Conservation (phyloP, 1,284 basidiomycete species). For the Phylloboletellus chloephorus region DNA sequence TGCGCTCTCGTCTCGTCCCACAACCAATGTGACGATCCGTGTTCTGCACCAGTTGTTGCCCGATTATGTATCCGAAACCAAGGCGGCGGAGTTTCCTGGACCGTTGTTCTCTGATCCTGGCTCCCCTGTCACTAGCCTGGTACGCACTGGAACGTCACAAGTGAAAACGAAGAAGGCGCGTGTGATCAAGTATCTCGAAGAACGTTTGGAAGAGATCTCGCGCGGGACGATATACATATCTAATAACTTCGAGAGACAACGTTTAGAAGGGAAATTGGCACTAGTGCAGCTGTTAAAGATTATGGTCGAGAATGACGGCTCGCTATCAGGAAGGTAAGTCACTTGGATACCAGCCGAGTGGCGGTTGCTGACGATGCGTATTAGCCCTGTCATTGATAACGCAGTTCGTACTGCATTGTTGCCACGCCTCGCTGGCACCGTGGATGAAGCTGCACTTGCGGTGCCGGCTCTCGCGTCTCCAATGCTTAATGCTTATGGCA, state of each 20-base stretch:
- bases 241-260: conserved; percentile 49
- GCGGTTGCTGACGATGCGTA: conserved; percentile 17
- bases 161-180: conserved; percentile 80
- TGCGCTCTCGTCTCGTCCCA: conserved; percentile 65
- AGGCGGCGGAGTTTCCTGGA: conserved; percentile 69
- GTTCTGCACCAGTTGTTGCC: conserved; percentile 65
- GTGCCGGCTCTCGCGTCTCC: conserved; percentile 16
- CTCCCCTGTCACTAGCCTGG: conserved; percentile 58
- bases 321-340: conserved; percentile 70
- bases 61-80: conserved; percentile 55
- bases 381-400: conserved; percentile 66
- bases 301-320: conserved; percentile 84
- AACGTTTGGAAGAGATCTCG: conserved; percentile 70
- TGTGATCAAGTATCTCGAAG: conserved; percentile 72
- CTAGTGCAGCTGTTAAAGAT: conserved; percentile 73
- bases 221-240: conserved; percentile 71
- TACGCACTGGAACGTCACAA: conserved; percentile 60
- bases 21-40: conserved; percentile 67
- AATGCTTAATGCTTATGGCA: conserved; percentile 18
- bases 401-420: conserved; percentile 62
- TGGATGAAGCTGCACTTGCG: conserved; percentile 18
- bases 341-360: not conserved
- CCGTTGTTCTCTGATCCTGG: conserved; percentile 79
- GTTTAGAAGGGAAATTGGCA: conserved; percentile 71
- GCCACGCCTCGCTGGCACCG: conserved; percentile 41